Percentiles rank a stretch among this genome's conserved stretches.
phyloP scores from a whole-genome alignment of 83 land plant genomes.

The Isoetes engelmannii region DNA sequence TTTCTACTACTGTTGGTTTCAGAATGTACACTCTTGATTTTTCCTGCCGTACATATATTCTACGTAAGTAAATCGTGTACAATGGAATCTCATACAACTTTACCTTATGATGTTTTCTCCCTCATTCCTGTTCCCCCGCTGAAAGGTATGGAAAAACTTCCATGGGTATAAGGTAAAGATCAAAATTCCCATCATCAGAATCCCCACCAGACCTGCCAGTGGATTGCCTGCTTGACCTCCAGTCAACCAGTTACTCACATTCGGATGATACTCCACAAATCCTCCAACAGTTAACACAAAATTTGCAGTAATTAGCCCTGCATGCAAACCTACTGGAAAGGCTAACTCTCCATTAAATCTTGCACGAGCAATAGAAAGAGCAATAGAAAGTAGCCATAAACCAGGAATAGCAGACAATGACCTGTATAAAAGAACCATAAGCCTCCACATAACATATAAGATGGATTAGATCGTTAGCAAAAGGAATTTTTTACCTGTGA shows the following conservation, averaged over 20 bases:
- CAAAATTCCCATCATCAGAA: conserved; percentile 38
- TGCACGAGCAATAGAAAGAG: conserved; percentile 54
- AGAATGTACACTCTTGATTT: no score
- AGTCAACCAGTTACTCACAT: conserved; percentile 56
- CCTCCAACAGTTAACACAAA: conserved; percentile 48
- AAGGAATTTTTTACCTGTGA: conserved; percentile 58
- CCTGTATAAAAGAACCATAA: conserved; percentile 42
- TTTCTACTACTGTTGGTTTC: no score
- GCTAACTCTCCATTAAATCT: conserved; percentile 50
- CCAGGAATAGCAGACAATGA: conserved; percentile 65
- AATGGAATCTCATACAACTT: no score
- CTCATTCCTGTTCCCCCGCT: no score
- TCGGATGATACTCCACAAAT: conserved; percentile 40
- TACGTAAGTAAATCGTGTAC: no score
- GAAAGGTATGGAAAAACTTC: background rate
- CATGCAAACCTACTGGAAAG: conserved; percentile 70
- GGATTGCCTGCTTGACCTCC: conserved; percentile 70
- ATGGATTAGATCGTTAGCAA: conserved; percentile 3
- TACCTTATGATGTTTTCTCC: no score
- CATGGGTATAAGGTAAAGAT: conserved; percentile 61
- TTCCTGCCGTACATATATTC: no score
- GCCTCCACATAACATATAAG: background rate
- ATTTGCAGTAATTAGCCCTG: conserved; percentile 58
- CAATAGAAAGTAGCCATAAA: conserved; percentile 64
- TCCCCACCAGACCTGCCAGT: conserved; percentile 67